A percentile compares a stretch with the other conserved stretches of the same genome.
phyloP scores from a whole-genome alignment of 192 early-diverging fungal genomes.

The Coemansia sp. region DNA sequence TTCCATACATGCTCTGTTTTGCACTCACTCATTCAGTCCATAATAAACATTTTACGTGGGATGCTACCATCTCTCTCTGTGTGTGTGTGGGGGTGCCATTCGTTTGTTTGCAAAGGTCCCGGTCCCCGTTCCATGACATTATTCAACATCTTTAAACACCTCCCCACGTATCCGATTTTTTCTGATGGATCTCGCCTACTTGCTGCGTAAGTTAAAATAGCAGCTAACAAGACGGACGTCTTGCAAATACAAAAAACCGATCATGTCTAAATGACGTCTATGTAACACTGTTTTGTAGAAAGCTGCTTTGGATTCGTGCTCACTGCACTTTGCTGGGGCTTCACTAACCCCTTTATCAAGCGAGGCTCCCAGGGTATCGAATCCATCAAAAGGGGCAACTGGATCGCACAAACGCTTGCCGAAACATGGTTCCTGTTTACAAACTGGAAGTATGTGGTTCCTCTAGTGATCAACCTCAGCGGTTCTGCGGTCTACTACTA shows the following conservation, averaged over 20 bases:
- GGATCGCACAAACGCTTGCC: conserved; percentile 60
- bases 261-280: too few species aligned
- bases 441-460: conserved; percentile 88
- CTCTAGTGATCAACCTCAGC: conserved; percentile 84
- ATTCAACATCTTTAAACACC: too few species aligned
- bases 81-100: background rate
- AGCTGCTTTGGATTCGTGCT: conserved; percentile 52
- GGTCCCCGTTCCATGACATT: too few species aligned
- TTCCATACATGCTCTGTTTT: too few species aligned
- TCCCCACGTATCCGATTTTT: background rate
- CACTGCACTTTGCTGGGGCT: conserved; percentile 92
- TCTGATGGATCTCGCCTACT: background rate
- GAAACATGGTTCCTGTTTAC: conserved; percentile 78
- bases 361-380: conserved; percentile 81
- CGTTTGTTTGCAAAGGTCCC: too few species aligned
- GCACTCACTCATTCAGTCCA: background rate
- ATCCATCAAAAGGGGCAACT: conserved; percentile 58
- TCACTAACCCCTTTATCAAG: conserved; percentile 96
- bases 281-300: conserved; percentile 30
- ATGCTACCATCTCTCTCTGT: background rate
- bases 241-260: too few species aligned
- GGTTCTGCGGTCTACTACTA: conserved; percentile 94
- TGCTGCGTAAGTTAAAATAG: conserved; percentile 16
- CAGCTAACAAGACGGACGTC: too few species aligned
- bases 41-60: background rate